phyloP scores from a whole-genome alignment of 352 stramenopile genomes.

The Phytophthora lateralis region DNA sequence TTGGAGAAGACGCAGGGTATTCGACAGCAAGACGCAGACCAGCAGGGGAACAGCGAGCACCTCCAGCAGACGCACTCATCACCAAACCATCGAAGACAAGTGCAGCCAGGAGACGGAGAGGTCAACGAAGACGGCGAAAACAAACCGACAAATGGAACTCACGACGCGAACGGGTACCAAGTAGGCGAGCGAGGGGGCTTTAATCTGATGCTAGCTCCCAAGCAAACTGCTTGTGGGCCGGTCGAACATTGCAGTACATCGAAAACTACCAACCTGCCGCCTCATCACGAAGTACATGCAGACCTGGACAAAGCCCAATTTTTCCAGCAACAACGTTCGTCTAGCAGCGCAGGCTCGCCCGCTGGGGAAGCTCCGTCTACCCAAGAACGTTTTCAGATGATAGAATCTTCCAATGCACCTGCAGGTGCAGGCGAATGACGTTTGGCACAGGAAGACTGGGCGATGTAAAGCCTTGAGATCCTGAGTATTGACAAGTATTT shows the following conservation, averaged over 20 bases:
- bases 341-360: not conserved
- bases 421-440: not conserved
- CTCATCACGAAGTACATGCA: not conserved
- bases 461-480: not conserved
- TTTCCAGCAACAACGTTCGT: not conserved
- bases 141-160: not conserved
- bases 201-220: not conserved
- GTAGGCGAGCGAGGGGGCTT: not conserved
- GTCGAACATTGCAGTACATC: conserved; percentile 2
- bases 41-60: conserved; percentile 8
- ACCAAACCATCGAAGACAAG: conserved; percentile 21
- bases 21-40: conserved; percentile 8
- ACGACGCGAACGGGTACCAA: conserved; percentile 4
- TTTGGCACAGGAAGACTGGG: not conserved
- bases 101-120: conserved; percentile 7
- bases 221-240: not conserved
- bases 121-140: conserved; percentile 9
- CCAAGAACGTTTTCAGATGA: conserved; percentile 1
- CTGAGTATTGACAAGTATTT: conserved; percentile 31
- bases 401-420: conserved; percentile 7
- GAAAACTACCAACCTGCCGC: not conserved
- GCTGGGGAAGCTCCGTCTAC: not conserved
- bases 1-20: conserved; percentile 13
- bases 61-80: conserved; percentile 12
- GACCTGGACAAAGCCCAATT: conserved; percentile 1